phyloP scores from a whole-genome alignment of 805 yeast species.

The Wickerhamiella galacta region DNA sequence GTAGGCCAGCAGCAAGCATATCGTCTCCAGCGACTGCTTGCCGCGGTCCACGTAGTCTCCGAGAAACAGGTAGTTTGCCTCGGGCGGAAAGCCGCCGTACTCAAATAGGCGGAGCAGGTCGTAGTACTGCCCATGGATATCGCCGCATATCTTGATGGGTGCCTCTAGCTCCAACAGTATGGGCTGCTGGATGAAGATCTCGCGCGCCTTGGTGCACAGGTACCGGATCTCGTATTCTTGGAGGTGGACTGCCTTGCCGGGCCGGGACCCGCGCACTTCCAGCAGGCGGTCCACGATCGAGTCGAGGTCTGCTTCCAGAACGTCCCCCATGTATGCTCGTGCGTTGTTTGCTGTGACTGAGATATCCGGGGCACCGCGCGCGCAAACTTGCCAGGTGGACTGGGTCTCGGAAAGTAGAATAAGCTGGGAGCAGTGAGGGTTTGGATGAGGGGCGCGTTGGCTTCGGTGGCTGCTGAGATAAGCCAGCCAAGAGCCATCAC shows the following conservation, averaged over 20 bases:
- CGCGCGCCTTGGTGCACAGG: conserved; percentile 94
- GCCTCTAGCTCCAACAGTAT: conserved; percentile 90
- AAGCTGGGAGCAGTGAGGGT: no score
- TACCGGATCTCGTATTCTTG: conserved; percentile 89
- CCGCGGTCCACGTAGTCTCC: conserved; percentile 99
- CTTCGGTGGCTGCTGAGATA: no score
- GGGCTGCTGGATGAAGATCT: conserved; percentile 94
- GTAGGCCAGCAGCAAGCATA: conserved; percentile 83
- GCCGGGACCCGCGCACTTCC: conserved; percentile 96
- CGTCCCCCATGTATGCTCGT: conserved; percentile 21
- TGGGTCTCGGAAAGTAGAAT: no score
- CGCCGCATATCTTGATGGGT: conserved; percentile 89
- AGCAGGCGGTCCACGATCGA: conserved; percentile 90
- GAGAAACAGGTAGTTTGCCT: conserved; percentile 83
- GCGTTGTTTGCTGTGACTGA: conserved; percentile 1
- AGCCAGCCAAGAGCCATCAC: no score
- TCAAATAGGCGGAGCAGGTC: conserved; percentile 89
- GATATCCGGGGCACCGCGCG: no score
- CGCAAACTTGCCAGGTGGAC: no score
- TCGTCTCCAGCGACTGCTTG: conserved; percentile 90
- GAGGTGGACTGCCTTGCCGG: conserved; percentile 90
- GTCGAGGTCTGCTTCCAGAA: conserved; percentile 81
- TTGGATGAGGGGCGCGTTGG: no score
- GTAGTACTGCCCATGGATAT: conserved; percentile 95
- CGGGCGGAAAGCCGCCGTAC: conserved; percentile 98